Evolutionary conservation across 1,284 basidiomycete species (phyloP), one percentile per base, ranked within the genome.

Genomic region (Rhodotorula sp.): DNA sequence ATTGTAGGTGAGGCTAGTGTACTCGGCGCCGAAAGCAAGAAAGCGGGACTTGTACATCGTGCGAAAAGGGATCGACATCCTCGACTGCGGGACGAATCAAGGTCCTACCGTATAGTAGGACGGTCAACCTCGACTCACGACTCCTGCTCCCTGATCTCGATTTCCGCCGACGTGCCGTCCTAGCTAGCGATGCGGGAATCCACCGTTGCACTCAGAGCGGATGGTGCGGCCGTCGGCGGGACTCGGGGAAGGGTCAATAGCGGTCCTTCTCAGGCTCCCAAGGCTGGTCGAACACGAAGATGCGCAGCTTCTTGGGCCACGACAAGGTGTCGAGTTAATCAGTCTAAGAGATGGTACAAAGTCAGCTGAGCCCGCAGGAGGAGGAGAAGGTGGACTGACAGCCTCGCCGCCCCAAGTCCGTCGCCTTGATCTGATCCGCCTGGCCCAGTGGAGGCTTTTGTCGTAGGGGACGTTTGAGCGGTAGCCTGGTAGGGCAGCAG

Each of bases 221-320:
- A 63, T 63, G 22, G 62, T 63, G 46, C 53, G 54, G 3, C 62
- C 62, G 54, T 63, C 62, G 0, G 62, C n/a, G 2, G n/a, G n/a
- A n/a, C n/a, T 19, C 17, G 15, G 32, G 54, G 11, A 39, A 63
- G 3, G 27, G 20, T 13, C 3, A 17, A 47, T 54, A 47, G 4
- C 46, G 62, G 6, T 13, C 36, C 19, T 22, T 27, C 32, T 55
- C n/a, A n/a, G n/a, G n/a, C n/a, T n/a, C 61, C 61, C 61, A 48
- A 5, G 61, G 61, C 53, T 62, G 61, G 46, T 62, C 61, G 46
- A 62, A 62, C 2, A 30, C 4, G 53, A 62, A 20, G 30, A n/a
- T 24, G 32, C 53, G 61, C 2, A 63, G 54, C 2, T 49, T 3
- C n/a, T 32, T 32, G 15, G 49, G 53, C 17, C 53, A 46, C 15